Percentiles rank a stretch among this genome's conserved stretches.
Evolutionary conservation across 2,329 filamentous ascomycete species (phyloP).

Genomic region (Botrytis fabae): DNA sequence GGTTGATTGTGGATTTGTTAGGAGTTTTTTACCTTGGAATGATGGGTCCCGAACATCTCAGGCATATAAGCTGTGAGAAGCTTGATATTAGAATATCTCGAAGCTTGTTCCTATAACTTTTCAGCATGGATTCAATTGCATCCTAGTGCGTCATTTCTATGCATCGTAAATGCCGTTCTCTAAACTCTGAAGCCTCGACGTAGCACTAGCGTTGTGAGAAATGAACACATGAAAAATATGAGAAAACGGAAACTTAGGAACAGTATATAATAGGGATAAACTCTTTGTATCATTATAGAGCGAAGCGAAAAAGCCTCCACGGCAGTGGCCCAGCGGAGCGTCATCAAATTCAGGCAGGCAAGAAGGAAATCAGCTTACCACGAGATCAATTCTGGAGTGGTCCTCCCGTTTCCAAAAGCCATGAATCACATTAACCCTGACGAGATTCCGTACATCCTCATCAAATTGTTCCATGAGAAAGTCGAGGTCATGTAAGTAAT

Average conservation of each 20-base stretch:
- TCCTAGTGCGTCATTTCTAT: neutral
- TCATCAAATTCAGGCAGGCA: neutral
- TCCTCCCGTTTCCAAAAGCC: slow-evolving; percentile 68
- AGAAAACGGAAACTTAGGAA: neutral
- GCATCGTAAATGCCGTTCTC: neutral
- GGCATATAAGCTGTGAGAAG: slow-evolving; percentile 77
- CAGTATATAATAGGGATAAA: neutral
- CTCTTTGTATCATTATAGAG: neutral
- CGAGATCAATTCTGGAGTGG: slow-evolving; percentile 46
- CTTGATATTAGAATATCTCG: slow-evolving; percentile 64
- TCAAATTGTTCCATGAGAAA: slow-evolving; percentile 60
- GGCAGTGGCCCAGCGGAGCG: neutral
- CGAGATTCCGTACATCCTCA: slow-evolving; percentile 51
- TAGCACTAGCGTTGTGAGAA: neutral
- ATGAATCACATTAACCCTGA: slow-evolving; percentile 61
- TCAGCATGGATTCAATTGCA: neutral
- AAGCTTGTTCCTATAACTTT: slow-evolving; percentile 56
- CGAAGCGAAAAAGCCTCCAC: neutral
- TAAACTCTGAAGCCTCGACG: neutral
- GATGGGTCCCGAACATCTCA: slow-evolving; percentile 83
- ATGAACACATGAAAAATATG: neutral
- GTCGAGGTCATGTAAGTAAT: slow-evolving; percentile 56
- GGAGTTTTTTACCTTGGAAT: slow-evolving; percentile 43
- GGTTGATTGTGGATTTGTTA: neutral
- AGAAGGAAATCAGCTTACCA: slow-evolving; percentile 45